These are phyloP conservation scores for Trypanosoma brucei DNA, from an alignment of 208 protist species.

Conservation along the genomic window DNA sequence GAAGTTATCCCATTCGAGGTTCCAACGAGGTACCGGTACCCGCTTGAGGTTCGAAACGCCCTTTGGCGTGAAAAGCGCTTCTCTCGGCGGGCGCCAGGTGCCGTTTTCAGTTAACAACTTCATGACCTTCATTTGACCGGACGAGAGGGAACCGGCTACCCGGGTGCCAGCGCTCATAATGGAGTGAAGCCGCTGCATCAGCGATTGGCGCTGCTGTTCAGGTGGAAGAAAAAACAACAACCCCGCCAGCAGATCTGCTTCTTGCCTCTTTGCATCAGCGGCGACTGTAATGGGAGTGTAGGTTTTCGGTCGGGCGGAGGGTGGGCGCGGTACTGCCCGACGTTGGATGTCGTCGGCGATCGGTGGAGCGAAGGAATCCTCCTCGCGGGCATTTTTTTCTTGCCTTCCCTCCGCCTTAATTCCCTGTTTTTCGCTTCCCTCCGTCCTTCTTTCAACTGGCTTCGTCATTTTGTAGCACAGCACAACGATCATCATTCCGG, in stretches of 20 bases:
- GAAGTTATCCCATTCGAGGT: conserved; percentile 59
- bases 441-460: no score
- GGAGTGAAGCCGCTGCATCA: conserved; percentile 26
- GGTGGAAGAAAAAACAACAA: conserved; percentile 34
- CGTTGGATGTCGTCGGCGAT: no score
- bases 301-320: neutral
- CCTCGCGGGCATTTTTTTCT: no score
- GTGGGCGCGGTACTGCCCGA: neutral
- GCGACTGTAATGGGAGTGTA: neutral
- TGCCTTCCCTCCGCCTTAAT: no score
- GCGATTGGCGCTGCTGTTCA: conserved; percentile 21
- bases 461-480: no score
- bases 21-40: conserved; percentile 20
- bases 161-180: conserved; percentile 46
- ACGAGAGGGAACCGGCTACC: conserved; percentile 28
- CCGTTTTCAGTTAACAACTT: conserved; percentile 4
- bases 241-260: neutral
- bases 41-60: neutral
- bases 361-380: no score
- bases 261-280: neutral
- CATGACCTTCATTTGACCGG: conserved; percentile 11
- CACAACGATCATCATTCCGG: no score
- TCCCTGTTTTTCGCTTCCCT: no score
- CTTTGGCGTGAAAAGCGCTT: conserved; percentile 3
- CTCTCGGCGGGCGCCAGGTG: conserved; percentile 2